These are phyloP conservation scores for Thelephora ganbajun DNA, from an alignment of 768 basidiomycete genomes.

Conservation along the genomic window DNA sequence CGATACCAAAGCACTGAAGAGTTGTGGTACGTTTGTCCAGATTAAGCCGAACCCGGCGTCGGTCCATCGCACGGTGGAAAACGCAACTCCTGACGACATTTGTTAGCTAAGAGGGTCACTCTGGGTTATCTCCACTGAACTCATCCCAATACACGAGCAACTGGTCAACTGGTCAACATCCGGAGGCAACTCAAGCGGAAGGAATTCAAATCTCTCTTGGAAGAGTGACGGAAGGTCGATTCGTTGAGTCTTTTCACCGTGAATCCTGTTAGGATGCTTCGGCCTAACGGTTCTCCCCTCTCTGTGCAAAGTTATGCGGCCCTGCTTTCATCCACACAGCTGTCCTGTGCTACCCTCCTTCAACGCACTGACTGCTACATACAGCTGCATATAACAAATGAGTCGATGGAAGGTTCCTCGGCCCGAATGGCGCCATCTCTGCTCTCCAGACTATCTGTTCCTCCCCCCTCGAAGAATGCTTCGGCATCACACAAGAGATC, in stretches of 20 bases:
- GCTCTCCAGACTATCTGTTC: slow-evolving; percentile 84
- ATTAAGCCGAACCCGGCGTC: slow-evolving; percentile 1
- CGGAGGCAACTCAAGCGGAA: slow-evolving; percentile 43
- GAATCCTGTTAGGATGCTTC: background rate
- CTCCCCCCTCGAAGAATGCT: slow-evolving; percentile 90
- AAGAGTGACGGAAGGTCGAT: slow-evolving; percentile 92
- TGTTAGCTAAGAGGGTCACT: slow-evolving; percentile 67
- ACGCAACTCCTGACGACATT: background rate
- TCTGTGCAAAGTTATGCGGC: too few species aligned
- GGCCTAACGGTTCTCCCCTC: background rate
- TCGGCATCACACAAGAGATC: slow-evolving; percentile 92
- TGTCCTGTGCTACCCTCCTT: slow-evolving; percentile 3
- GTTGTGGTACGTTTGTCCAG: slow-evolving; percentile 55
- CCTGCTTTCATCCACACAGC: too few species aligned
- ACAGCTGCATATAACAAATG: slow-evolving; percentile 80
- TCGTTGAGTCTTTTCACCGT: slow-evolving; percentile 56
- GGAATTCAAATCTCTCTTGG: slow-evolving; percentile 80
- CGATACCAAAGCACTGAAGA: too few species aligned
- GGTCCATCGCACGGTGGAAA: background rate
- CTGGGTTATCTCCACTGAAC: slow-evolving; percentile 77
- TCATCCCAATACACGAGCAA: slow-evolving; percentile 81
- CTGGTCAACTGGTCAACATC: slow-evolving; percentile 75
- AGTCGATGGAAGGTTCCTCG: slow-evolving; percentile 91
- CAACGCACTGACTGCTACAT: slow-evolving; percentile 6
- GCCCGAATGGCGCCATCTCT: slow-evolving; percentile 80